Evolutionary conservation across 345 rosid species (phyloP), one percentile per base, ranked within the genome.

Genomic region (Kandelia obovata): DNA sequence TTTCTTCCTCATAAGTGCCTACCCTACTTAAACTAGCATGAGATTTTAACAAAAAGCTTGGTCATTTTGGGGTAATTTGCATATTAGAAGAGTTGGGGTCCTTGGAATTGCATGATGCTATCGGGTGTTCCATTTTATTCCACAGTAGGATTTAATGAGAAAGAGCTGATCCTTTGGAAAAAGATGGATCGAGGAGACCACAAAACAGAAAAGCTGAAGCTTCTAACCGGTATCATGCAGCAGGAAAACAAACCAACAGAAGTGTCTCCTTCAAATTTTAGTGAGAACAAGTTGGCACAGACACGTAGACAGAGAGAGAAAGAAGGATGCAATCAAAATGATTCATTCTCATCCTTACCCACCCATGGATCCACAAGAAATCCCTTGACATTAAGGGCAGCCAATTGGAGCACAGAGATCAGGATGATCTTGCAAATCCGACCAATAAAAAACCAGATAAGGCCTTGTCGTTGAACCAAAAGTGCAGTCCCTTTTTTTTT

Each of bases 361-460:
- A 30, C 17, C 65, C 13, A 15, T 21, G 62, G 34, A 34, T 77
- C 58, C 71, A 78, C 80, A 1, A 43, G 86, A 89, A 89, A 87
- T 87, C 96, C 84, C 68, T 49, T 37, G 87, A 86, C 69, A 62
- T 62, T 62, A 69, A 67, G 63, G 72, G 37, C 73, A 72, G 25
- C 96, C 96, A 93, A 85, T 91, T 6, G 69, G 64, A 84, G 59
- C 46, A 25, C 76, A 15, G 1, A 34, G n/a, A 35, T 69, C 17
- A 65, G 68, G 98, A 92, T 92, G 27, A 84, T 53, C 83, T 53
- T 68, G 46, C 55, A 23, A 35, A 60, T 49, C 68, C 78, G 30
- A 52, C 98, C 95, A 90, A 92, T 88, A 0, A 75, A 1, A 82
- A 43, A 66, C 59, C 31, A 84, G 98, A 89, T 94, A 89, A 94